phyloP scores from a whole-genome alignment of 2,329 filamentous ascomycete species.

The Pseudogymnoascus sp. region DNA sequence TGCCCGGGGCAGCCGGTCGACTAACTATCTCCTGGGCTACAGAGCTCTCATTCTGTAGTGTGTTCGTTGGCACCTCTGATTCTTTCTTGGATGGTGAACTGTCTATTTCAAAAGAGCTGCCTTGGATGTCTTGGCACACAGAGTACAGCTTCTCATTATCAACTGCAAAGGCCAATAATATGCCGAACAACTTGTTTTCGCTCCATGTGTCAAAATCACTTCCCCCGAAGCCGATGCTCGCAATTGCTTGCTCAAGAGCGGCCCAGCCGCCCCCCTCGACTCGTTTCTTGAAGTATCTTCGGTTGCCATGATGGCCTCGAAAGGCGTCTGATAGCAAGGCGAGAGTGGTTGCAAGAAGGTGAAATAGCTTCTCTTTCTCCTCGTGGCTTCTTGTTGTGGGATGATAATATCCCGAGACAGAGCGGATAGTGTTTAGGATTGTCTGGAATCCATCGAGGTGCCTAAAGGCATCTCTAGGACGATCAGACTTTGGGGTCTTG shows the following conservation, averaged over 20 bases:
- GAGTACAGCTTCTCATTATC: constrained; percentile 67
- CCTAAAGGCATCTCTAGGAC: constrained; percentile 71
- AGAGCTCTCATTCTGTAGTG: not conserved
- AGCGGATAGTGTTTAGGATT: constrained; percentile 59
- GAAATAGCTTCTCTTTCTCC: constrained; percentile 58
- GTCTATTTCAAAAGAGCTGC: not conserved
- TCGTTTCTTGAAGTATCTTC: constrained; percentile 72
- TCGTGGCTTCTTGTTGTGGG: constrained; percentile 50
- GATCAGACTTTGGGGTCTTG: constrained; percentile 38
- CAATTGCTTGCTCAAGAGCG: constrained; percentile 63
- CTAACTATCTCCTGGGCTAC: not conserved
- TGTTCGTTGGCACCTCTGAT: not conserved
- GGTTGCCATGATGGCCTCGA: constrained; percentile 73
- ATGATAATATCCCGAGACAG: constrained; percentile 69
- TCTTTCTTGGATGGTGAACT: not conserved
- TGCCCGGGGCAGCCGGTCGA: not conserved
- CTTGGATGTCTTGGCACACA: constrained; percentile 47
- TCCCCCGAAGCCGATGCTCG: constrained; percentile 55
- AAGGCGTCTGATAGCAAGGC: constrained; percentile 59
- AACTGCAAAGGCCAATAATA: constrained; percentile 70
- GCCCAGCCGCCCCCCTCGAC: constrained; percentile 73
- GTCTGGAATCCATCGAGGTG: constrained; percentile 70
- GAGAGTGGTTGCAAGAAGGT: constrained; percentile 62
- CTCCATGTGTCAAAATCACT: constrained; percentile 60
- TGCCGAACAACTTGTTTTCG: constrained; percentile 69